Conservation (phyloP, 331 rosid species). For the Rosa hybrid region DNA sequence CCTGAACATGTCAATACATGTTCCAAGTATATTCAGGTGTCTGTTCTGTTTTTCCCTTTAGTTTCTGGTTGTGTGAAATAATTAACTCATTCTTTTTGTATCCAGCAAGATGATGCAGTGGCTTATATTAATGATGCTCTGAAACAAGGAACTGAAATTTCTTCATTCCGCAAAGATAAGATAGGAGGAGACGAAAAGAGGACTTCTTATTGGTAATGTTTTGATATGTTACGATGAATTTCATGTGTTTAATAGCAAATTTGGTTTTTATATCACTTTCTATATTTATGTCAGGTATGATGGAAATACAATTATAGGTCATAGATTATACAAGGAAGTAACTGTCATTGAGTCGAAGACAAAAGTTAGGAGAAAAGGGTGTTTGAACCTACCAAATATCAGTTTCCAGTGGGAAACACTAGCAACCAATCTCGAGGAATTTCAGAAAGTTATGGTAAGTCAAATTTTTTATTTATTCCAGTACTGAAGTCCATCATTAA, state of each 20-base stretch:
- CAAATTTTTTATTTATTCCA: constrained; percentile 5
- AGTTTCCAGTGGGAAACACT: constrained; percentile 76
- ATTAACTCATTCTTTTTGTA: constrained; percentile 23
- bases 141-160: constrained; percentile 66
- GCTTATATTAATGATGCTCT: constrained; percentile 64
- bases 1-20: neutral
- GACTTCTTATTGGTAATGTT: constrained; percentile 64
- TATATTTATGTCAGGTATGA: constrained; percentile 65
- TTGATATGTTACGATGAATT: constrained; percentile 7
- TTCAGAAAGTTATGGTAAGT: constrained; percentile 64
- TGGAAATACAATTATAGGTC: constrained; percentile 55
- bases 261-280: constrained; percentile 22
- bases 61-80: constrained; percentile 1
- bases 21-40: neutral
- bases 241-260: constrained; percentile 6
- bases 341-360: constrained; percentile 37
- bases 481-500: constrained; percentile 8
- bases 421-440: constrained; percentile 67
- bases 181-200: constrained; percentile 63
- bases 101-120: constrained; percentile 75
- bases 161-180: constrained; percentile 65
- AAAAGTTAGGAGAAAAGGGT: constrained; percentile 37
- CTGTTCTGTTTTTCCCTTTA: neutral
- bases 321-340: constrained; percentile 69
- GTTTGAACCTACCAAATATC: constrained; percentile 41